Percentiles rank a stretch among this genome's conserved stretches.
These are phyloP conservation scores for Cyberlindnera meyerae DNA, from an alignment of 805 yeast species.

Conservation along the genomic window DNA sequence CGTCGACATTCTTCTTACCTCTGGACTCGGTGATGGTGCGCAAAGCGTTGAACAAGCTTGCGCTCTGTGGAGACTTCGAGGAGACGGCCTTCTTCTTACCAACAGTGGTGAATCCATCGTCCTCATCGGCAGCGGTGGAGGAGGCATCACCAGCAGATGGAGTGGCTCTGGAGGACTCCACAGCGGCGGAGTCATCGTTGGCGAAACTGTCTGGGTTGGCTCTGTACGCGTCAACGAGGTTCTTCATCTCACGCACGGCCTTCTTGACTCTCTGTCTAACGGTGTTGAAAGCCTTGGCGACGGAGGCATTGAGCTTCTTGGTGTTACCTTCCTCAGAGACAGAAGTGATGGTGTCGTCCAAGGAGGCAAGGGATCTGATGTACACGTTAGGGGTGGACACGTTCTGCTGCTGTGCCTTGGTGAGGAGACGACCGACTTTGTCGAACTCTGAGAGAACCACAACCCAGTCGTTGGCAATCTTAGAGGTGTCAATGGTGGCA, in stretches of 20 bases:
- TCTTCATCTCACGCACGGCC: slow-evolving; percentile 63
- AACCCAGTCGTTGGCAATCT: slow-evolving; percentile 75
- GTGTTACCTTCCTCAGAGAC: slow-evolving; percentile 45
- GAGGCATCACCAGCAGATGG: slow-evolving; percentile 23
- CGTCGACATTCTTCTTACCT: slow-evolving; percentile 93
- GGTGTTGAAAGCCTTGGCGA: slow-evolving; percentile 82
- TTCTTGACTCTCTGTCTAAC: slow-evolving; percentile 85
- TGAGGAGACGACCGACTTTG: slow-evolving; percentile 58
- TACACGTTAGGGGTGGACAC: slow-evolving; percentile 66
- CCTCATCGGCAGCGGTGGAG: slow-evolving; percentile 22
- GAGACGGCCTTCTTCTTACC: slow-evolving; percentile 23
- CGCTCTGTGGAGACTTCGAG: slow-evolving; percentile 19
- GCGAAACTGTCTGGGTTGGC: slow-evolving; percentile 74
- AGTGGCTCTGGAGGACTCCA: slow-evolving; percentile 19
- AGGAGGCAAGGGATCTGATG: slow-evolving; percentile 60
- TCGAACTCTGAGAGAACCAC: slow-evolving; percentile 74
- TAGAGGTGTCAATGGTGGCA: slow-evolving; percentile 63
- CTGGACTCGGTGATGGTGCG: slow-evolving; percentile 78
- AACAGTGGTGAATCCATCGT: slow-evolving; percentile 14
- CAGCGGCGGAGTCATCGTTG: slow-evolving; percentile 34
- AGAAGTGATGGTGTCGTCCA: slow-evolving; percentile 63
- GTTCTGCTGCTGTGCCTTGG: slow-evolving; percentile 73
- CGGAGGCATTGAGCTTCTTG: slow-evolving; percentile 76
- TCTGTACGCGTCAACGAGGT: slow-evolving; percentile 53
- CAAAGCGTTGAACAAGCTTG: slow-evolving; percentile 62